Percentiles rank a stretch among this genome's conserved stretches.
These are phyloP conservation scores for Taphrina flavorubra DNA, from an alignment of 1,139 yeast species.

Conservation along the genomic window DNA sequence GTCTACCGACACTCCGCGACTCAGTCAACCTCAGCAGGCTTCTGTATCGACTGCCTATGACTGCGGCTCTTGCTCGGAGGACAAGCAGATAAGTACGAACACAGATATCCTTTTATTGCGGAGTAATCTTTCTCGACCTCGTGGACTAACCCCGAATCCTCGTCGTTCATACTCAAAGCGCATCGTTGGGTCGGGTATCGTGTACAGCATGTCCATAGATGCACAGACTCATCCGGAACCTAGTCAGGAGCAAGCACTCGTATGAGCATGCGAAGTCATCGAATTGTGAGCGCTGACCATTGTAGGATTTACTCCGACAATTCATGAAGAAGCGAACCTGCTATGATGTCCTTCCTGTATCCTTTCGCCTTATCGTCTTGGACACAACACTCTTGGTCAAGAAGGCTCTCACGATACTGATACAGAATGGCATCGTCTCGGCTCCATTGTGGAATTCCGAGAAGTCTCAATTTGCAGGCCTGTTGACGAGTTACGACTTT, in stretches of 20 bases:
- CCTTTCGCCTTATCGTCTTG: conserved; percentile 87
- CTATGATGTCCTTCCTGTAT: conserved; percentile 94
- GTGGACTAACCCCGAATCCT: background rate
- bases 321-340: conserved; percentile 91
- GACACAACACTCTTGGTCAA: conserved; percentile 91
- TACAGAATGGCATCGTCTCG: conserved; percentile 89
- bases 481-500: conserved; percentile 89
- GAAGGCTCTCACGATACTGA: conserved; percentile 83
- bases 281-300: background rate
- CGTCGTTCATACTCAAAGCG: too few species aligned
- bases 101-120: too few species aligned
- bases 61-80: too few species aligned
- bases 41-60: too few species aligned
- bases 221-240: conserved; percentile 16
- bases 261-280: background rate
- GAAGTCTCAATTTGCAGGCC: conserved; percentile 89
- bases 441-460: conserved; percentile 97
- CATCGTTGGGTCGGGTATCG: background rate
- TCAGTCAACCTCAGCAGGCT: too few species aligned
- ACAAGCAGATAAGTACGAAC: too few species aligned
- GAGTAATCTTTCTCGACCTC: too few species aligned
- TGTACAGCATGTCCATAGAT: conserved; percentile 17
- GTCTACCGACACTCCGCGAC: too few species aligned
- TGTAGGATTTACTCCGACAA: conserved; percentile 20
- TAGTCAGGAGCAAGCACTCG: conserved; percentile 17